Evolutionary conservation across 2,329 filamentous ascomycete genomes (phyloP).

Genomic region (Fusarium virguliforme): DNA sequence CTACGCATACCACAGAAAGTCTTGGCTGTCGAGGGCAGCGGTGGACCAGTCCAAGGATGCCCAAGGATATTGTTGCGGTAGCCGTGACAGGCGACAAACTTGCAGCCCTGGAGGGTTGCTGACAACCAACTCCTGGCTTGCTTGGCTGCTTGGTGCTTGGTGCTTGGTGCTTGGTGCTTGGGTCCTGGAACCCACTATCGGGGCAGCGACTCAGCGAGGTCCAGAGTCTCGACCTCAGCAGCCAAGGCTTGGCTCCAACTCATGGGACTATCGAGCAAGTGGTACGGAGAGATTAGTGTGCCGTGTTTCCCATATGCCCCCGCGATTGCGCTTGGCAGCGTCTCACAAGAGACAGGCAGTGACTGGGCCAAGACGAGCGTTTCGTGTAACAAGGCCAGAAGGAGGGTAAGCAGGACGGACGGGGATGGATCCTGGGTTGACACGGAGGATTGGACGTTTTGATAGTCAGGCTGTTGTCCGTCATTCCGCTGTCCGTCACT

Average conservation of each 20-base stretch:
- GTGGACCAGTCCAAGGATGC: constrained; percentile 5
- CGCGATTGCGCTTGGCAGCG: constrained; percentile 45
- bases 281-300: constrained; percentile 40
- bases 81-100: constrained; percentile 1
- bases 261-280: constrained; percentile 36
- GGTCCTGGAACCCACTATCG: constrained; percentile 38
- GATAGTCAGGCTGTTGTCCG: too few species aligned
- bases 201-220: constrained; percentile 30
- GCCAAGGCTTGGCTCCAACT: constrained; percentile 52
- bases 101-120: constrained; percentile 18
- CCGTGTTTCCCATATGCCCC: constrained; percentile 46
- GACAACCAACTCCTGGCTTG: constrained; percentile 11
- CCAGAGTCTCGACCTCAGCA: constrained; percentile 49
- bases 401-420: constrained; percentile 4
- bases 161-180: neutral
- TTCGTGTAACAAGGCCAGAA: constrained; percentile 27
- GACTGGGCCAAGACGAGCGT: constrained; percentile 25
- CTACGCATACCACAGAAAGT: constrained; percentile 20
- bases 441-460: constrained; percentile 17
- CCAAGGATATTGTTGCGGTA: neutral
- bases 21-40: constrained; percentile 27
- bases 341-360: constrained; percentile 30
- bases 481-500: too few species aligned
- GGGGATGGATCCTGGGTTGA: neutral
- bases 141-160: neutral